These are phyloP conservation scores for Stereocaulon alpinum DNA, from an alignment of 495 filamentous ascomycete genomes.

Conservation along the genomic window DNA sequence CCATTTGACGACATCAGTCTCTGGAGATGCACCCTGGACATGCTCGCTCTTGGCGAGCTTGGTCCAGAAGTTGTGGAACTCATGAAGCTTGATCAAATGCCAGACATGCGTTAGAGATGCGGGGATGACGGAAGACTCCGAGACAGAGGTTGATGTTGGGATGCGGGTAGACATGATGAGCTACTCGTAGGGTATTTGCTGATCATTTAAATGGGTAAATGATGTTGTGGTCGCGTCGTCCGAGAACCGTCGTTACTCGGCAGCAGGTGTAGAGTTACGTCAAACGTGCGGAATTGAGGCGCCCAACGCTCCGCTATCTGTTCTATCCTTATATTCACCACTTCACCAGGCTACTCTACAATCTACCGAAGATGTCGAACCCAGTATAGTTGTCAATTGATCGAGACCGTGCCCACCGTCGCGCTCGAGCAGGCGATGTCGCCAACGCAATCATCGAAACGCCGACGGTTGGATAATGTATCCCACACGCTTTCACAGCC, in stretches of 20 bases:
- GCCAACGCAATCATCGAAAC: slow-evolving; percentile 33
- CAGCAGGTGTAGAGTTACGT: neutral
- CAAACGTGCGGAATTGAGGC: neutral
- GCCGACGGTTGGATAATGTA: slow-evolving; percentile 44
- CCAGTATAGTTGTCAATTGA: too few relatives aligned
- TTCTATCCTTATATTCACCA: neutral
- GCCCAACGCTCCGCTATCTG: too few relatives aligned
- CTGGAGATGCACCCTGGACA: slow-evolving; percentile 46
- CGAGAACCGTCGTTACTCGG: neutral
- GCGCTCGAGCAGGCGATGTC: neutral
- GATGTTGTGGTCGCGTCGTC: neutral
- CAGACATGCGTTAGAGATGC: slow-evolving; percentile 52
- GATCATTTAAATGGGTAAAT: neutral
- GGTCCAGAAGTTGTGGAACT: slow-evolving; percentile 51
- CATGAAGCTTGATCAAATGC: slow-evolving; percentile 56
- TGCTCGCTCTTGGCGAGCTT: slow-evolving; percentile 38
- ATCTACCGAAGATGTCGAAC: neutral
- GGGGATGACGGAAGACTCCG: slow-evolving; percentile 54
- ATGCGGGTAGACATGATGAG: slow-evolving; percentile 34
- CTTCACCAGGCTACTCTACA: neutral
- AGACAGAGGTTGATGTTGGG: slow-evolving; percentile 53
- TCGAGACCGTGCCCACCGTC: too few relatives aligned
- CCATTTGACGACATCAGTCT: slow-evolving; percentile 57
- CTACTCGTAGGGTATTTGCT: neutral
- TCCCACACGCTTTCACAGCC: slow-evolving; percentile 47